Evolutionary conservation across 2,329 filamentous ascomycete genomes (phyloP).

Genomic region (Neurospora sp.): DNA sequence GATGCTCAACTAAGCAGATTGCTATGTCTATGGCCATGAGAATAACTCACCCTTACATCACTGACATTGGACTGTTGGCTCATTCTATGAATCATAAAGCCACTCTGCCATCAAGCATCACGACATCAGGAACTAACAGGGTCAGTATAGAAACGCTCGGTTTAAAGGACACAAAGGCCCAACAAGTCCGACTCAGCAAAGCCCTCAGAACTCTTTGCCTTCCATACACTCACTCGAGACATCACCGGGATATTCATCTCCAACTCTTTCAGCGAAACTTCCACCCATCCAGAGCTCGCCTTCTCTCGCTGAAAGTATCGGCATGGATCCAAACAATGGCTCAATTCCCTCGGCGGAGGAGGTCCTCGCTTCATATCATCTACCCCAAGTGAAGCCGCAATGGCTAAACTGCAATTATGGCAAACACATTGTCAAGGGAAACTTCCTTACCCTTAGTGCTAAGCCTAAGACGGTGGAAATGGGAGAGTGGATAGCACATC

Average conservation of each 20-base stretch:
- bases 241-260: background rate
- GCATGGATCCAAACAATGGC: constrained; percentile 3
- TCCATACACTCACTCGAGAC: background rate
- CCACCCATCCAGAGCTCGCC: constrained; percentile 18
- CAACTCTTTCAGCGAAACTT: constrained; percentile 12
- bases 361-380: constrained; percentile 20
- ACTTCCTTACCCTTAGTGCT: constrained; percentile 80
- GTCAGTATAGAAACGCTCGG: background rate
- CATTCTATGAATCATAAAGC: background rate
- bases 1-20: background rate
- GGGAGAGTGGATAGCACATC: constrained; percentile 81
- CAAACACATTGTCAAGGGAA: constrained; percentile 76
- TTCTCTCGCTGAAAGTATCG: constrained; percentile 17
- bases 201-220: background rate
- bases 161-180: background rate
- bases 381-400: constrained; percentile 38
- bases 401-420: constrained; percentile 60
- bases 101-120: background rate
- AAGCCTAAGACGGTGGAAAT: constrained; percentile 76
- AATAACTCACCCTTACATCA: background rate
- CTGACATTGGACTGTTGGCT: background rate
- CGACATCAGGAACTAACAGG: background rate
- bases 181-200: background rate
- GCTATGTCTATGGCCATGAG: background rate
- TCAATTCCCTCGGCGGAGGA: constrained; percentile 23